Conservation (phyloP, 1,284 basidiomycete genomes). For the Moniliophthora roreri region DNA sequence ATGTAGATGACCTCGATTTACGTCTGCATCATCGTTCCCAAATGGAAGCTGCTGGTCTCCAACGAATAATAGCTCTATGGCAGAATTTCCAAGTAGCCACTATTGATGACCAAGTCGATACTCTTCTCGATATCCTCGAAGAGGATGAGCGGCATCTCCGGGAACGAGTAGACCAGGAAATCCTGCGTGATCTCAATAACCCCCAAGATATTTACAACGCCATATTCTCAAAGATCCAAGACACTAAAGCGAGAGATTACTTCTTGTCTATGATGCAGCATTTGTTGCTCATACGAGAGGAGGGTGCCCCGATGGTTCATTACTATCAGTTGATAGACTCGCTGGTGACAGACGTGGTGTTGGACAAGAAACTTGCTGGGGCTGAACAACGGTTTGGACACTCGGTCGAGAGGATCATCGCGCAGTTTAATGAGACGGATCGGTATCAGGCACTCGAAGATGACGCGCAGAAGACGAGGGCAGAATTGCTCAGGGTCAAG, state of each 20-base stretch:
- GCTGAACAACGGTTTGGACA: conserved; percentile 87
- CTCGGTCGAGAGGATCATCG: conserved; percentile 87
- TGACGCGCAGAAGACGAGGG: conserved; percentile 73
- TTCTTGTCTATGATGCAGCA: conserved; percentile 94
- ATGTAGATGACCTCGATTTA: conserved; percentile 75
- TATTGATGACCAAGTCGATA: conserved; percentile 71
- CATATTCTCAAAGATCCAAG: conserved; percentile 72
- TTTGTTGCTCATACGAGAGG: conserved; percentile 86
- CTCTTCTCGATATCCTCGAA: conserved; percentile 69
- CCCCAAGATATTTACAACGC: conserved; percentile 89
- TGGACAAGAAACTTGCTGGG: conserved; percentile 87
- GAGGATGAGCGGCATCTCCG: conserved; percentile 81
- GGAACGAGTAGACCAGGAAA: conserved; percentile 76
- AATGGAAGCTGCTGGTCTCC: conserved; percentile 87
- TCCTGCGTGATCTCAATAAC: conserved; percentile 77
- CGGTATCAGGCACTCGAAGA: conserved; percentile 76
- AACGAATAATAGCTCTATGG: conserved; percentile 74
- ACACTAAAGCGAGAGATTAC: conserved; percentile 81
- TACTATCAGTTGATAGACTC: conserved; percentile 95
- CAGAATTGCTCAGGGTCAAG: conserved; percentile 62
- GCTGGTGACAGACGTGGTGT: conserved; percentile 90
- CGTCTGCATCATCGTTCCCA: conserved; percentile 84
- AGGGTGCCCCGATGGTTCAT: conserved; percentile 80
- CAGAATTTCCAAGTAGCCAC: conserved; percentile 61
- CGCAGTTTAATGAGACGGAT: conserved; percentile 91